phyloP scores from a whole-genome alignment of 1,139 yeast species.

The Taphrina sp. region DNA sequence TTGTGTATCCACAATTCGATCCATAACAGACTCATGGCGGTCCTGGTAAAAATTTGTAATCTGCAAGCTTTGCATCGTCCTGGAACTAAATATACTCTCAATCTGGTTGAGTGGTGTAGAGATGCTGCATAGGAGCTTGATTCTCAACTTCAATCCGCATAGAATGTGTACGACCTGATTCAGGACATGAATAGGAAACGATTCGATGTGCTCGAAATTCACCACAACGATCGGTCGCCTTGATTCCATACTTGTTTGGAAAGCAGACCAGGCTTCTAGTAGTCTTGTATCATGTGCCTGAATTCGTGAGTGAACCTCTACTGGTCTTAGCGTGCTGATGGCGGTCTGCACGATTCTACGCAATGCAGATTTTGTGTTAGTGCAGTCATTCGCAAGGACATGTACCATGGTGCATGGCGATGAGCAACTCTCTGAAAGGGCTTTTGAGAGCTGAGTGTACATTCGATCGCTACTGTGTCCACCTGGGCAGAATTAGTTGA shows the following conservation, averaged over 20 bases:
- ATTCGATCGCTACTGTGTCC: constrained; percentile 4
- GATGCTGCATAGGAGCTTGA: constrained; percentile 12
- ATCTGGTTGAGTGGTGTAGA: constrained; percentile 17
- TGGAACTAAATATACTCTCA: constrained; percentile 3
- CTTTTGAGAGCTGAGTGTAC: background rate
- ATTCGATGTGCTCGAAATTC: constrained; percentile 5
- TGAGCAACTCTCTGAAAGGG: background rate
- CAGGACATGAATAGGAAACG: constrained; percentile 1
- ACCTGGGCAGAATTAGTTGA: no score
- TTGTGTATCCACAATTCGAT: background rate
- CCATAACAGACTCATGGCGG: constrained; percentile 12
- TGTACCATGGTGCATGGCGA: background rate
- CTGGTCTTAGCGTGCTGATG: background rate
- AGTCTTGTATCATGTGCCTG: constrained; percentile 18
- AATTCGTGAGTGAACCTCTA: constrained; percentile 3
- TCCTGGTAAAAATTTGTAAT: constrained; percentile 2
- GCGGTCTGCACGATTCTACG: constrained; percentile 13
- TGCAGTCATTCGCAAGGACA: constrained; percentile 14
- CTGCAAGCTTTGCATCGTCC: constrained; percentile 3
- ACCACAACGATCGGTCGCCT: constrained; percentile 1
- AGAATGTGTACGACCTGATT: constrained; percentile 8
- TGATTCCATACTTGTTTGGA: background rate
- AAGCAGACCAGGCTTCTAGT: constrained; percentile 10
- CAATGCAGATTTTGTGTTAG: constrained; percentile 4
- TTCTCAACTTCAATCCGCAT: background rate